phyloP scores from a whole-genome alignment of 371 early-diverging fungal species.

The Syncephalastrum monosporum region DNA sequence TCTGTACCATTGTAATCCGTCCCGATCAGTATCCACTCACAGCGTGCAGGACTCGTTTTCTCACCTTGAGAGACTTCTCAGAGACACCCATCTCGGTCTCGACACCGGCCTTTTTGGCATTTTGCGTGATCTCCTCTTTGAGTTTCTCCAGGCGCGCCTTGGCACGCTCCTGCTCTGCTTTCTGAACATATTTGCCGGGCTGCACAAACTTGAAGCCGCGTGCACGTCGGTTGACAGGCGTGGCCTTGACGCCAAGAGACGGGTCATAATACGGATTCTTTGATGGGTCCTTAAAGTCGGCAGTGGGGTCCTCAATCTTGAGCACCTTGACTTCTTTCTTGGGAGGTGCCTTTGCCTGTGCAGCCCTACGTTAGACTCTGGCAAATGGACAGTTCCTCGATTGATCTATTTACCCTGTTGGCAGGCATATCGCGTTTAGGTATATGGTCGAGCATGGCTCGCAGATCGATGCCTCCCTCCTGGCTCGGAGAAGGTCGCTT shows the following conservation, averaged over 20 bases:
- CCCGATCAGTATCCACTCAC: no score
- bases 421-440: conserved; percentile 54
- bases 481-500: conserved; percentile 24
- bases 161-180: conserved; percentile 79
- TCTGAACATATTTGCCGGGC: conserved; percentile 79
- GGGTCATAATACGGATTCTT: conserved; percentile 92
- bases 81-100: conserved; percentile 80
- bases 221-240: conserved; percentile 53
- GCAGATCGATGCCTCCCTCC: conserved; percentile 44
- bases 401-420: conserved; percentile 34
- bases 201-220: conserved; percentile 75
- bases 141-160: conserved; percentile 81
- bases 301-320: conserved; percentile 29
- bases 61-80: conserved; percentile 70
- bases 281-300: conserved; percentile 57
- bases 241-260: conserved; percentile 47
- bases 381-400: neutral
- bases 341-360: conserved; percentile 17
- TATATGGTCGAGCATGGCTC: conserved; percentile 53
- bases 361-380: neutral
- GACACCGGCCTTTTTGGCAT: conserved; percentile 80
- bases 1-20: conserved; percentile 16
- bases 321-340: conserved; percentile 48
- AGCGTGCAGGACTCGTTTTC: conserved; percentile 8
- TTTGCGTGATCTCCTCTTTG: conserved; percentile 81